Evolutionary conservation across 139 green algal genomes (phyloP), one percentile per base, ranked within the genome.

Genomic region (Bryopsis sp.): DNA sequence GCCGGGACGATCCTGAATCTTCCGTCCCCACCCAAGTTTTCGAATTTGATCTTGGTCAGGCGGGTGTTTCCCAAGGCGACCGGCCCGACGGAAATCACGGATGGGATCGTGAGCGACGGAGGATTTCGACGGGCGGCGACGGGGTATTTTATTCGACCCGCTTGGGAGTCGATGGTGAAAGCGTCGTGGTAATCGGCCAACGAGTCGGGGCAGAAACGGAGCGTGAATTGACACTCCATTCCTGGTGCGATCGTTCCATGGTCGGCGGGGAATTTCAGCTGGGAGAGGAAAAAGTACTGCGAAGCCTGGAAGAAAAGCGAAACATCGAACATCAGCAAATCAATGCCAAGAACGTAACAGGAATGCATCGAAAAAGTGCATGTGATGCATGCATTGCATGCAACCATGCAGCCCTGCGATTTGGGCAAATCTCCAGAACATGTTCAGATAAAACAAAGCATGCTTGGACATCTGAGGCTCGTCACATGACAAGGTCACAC

Each of bases 201-300:
- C 3, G 70, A 83, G 74, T 89, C 81, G 8, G 86, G 86, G 1
- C 22, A 74, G 81, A 92, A 90, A 58, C 76, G 72, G 32, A 92
- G 59, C 8, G 66, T 78, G n/a, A 86, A 66, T 71, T 82, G 69
- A 24, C 43, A 68, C 58, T 67, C 47, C 73, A 78, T 75, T 36
- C 73, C 73, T 24, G 71, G 71, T 37, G 71, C 71, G 29, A 76
- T 39, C 36, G 71, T 6, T 34, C 71, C 71, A 7, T 35, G 63
- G 28, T 38, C 34, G 35, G 35, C 39, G 32, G 71, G 29, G 48
- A 39, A 76, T 2, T 48, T 36, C 26, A 72, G 28, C 3, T 46
- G 15, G 31, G 63, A 67, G 48, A 72, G 38, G 48, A 43, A 48
- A 66, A 72, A 68, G 26, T 50, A 72, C 4, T 50, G 71, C 2